Evolutionary conservation across 805 yeast genomes (phyloP), one percentile per base, ranked within the genome.

Genomic region (Kodamaea fukazawae): DNA sequence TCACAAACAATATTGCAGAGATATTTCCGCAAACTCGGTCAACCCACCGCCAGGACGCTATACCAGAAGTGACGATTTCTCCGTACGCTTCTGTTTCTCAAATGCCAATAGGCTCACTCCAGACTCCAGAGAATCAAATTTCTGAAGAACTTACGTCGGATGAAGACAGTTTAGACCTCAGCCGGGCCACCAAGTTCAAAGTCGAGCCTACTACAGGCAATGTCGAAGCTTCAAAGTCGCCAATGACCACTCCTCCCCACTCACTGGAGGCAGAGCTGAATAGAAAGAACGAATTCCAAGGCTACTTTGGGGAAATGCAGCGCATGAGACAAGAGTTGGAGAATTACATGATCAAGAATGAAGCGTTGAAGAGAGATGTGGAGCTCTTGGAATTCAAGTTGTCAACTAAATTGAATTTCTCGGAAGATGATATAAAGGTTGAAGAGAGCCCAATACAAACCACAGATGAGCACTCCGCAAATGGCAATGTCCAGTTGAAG

Each of bases 181-280:
- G 23, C 6, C 18, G 35, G 12, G 23, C 28, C 28, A 7, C 26
- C 7, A 14, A 14, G 7, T 20, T 14, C 22, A 25, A 36, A 18
- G 38, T 25, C 10, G 28, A 9, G 26, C 31, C 30, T 3, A 9
- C 17, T 22, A 27, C 30, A n/a, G 29, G 14, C 13, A 20, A 5
- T 20, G 23, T 5, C 23, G 23, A 20, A 20, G 5, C 23, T 20
- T 8, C 23, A 8, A 8, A 20, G n/a, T 38, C 41, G 2, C 66
- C 67, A 12, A 47, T 49, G 7, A 63, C 69, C 3, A 57, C 68
- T 2, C 68, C 68, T 3, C 69, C 70, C 1, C 53, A 45, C 9
- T 62, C 68, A 20, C 53, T 48, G 38, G 60, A 57, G n/a, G 30
- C 12, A 13, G 29, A 16, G 11, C 26, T 20, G 16, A 18, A 32